Conservation (phyloP, 176 grass and related monocot genomes). For the Ensete glaucum region DNA sequence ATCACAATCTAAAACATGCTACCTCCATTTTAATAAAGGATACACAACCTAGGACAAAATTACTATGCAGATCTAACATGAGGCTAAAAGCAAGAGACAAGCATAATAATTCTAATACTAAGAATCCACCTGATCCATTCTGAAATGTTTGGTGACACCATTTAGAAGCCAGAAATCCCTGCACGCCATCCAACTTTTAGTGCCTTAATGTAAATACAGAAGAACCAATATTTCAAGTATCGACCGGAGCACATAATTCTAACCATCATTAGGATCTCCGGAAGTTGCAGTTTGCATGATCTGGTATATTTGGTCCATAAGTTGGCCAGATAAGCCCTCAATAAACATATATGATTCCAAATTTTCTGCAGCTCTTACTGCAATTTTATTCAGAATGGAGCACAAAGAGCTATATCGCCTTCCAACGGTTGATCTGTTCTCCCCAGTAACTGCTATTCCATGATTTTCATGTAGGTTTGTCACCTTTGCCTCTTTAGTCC, state of each 20-base stretch:
- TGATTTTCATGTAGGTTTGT: conserved; percentile 30
- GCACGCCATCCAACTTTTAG: too few species aligned
- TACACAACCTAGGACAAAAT: too few species aligned
- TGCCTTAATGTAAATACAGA: too few species aligned
- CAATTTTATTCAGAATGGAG: conserved; percentile 56
- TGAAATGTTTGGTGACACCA: too few species aligned
- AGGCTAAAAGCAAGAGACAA: too few species aligned
- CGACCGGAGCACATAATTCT: neutral
- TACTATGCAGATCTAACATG: too few species aligned
- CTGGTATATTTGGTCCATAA: conserved; percentile 68
- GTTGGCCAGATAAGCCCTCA: conserved; percentile 47
- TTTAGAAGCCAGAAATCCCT: too few species aligned
- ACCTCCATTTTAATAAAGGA: too few species aligned
- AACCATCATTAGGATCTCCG: neutral
- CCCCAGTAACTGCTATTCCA: conserved; percentile 14
- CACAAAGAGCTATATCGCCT: conserved; percentile 45
- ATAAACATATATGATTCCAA: conserved; percentile 64
- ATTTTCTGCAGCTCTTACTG: conserved; percentile 63
- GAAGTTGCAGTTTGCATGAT: conserved; percentile 43
- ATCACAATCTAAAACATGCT: too few species aligned
- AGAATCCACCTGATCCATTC: too few species aligned
- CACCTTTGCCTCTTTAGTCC: conserved; percentile 64
- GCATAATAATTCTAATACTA: too few species aligned
- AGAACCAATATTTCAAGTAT: neutral
- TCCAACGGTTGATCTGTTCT: conserved; percentile 28